Base-by-base conservation (phyloP, 495 filamentous ascomycete genomes). In the Aspergillus cavernicola region DNA sequence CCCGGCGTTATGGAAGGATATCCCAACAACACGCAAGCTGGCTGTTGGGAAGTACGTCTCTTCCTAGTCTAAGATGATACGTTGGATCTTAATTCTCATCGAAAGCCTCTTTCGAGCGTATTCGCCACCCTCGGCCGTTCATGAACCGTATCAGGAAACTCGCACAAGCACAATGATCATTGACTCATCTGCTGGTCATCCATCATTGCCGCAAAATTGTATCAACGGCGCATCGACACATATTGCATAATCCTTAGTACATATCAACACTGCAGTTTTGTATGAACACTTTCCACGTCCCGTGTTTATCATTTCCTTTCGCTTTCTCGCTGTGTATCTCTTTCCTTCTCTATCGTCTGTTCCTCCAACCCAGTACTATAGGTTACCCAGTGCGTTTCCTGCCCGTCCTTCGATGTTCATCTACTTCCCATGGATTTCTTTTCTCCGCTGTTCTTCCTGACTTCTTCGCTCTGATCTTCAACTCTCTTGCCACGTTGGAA, bases 21-120 rank as follows among this genome's bases (percentile, higher is more conserved):
- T 96, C 35, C 80, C 81, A 18, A 79, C 84, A 1, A 73, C 81
- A 46, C 86, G 83, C 73, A 92, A 85, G 69, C 60, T 96, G 50
- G 74, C 86, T 20, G 87, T 84, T 63, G 91, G 91, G 38, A 92
- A 88, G 71, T 95, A 92, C 53, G 66, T 71, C 13, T 64, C 73
- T 40, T 59, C 71, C 28, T 76, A 55, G 43, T 18, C 20, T 40
- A 20, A 18, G 22, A 26, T 26, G 26, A n/a, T n/a, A 40, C 37
- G 18, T 6, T 23, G 8, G 15, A 9, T 16, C 15, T 16, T 29
- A 13, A 51, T 35, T 19, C 46, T 55, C 56, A 51, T 60, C 58
- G 58, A 57, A 13, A 4, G 15, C 12, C 2, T 15, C 12, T 53
- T 46, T 53, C 54, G 23, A 32, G 16, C 52, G 18, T 31, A 47